These are phyloP conservation scores for Colletotrichum truncatum DNA, from an alignment of 2,329 filamentous ascomycete species.

Conservation along the genomic window DNA sequence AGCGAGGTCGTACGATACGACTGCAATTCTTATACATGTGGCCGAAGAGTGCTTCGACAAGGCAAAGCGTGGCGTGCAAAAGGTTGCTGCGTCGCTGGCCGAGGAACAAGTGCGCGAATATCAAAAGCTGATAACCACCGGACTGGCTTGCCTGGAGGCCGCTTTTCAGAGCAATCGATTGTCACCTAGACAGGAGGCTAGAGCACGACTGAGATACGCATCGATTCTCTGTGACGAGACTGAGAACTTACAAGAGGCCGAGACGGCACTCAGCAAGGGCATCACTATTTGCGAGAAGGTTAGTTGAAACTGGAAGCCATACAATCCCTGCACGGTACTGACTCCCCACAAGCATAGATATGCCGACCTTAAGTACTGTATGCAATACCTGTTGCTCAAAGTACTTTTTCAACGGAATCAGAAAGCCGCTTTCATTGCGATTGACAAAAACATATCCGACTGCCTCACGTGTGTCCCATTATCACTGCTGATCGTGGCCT, in stretches of 20 bases:
- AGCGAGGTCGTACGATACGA: conserved; percentile 56
- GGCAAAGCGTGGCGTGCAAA: conserved; percentile 65
- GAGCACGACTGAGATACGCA: conserved; percentile 76
- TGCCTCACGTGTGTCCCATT: conserved; percentile 66
- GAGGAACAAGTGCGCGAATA: conserved; percentile 69
- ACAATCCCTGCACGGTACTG: conserved; percentile 17
- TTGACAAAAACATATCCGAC: conserved; percentile 75
- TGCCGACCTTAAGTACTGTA: conserved; percentile 77
- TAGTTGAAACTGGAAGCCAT: conserved; percentile 23
- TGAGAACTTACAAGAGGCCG: conserved; percentile 77
- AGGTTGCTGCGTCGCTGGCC: conserved; percentile 59
- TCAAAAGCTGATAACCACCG: conserved; percentile 76
- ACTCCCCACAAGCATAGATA: conserved; percentile 57
- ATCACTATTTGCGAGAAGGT: conserved; percentile 75
- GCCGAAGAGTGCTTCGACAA: conserved; percentile 80
- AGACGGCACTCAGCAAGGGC: conserved; percentile 76
- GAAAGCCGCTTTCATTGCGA: conserved; percentile 76
- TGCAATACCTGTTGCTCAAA: conserved; percentile 78
- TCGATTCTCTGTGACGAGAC: conserved; percentile 79
- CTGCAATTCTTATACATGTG: conserved; percentile 72
- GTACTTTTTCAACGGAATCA: conserved; percentile 76
- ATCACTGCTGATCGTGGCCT: background rate
- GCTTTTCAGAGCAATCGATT: conserved; percentile 70
- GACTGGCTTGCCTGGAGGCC: conserved; percentile 76
- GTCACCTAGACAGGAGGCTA: conserved; percentile 73